A percentile compares a stretch with the other conserved stretches of the same genome.
Conservation (phyloP, 225 moss, liverwort and hornwort genomes). For the Climacium dendroides region DNA sequence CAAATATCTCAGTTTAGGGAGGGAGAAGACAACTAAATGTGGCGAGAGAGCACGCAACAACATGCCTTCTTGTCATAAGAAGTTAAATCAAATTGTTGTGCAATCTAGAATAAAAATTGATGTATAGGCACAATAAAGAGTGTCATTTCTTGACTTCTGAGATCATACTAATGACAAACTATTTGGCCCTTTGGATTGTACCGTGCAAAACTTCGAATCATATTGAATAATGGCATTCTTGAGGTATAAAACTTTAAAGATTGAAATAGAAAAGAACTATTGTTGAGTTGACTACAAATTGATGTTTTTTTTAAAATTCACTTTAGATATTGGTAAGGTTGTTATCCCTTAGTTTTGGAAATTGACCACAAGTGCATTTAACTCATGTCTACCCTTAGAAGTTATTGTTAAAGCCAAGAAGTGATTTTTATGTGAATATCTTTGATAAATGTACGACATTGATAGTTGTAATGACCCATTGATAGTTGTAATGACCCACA, state of each 20-base stretch:
- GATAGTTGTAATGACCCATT: too few relatives aligned
- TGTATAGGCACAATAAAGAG: not conserved
- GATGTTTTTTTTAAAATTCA: not conserved
- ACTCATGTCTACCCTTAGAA: fast-evolving
- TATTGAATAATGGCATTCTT: too few relatives aligned
- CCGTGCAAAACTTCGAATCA: fast-evolving
- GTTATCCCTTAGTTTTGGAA: not conserved
- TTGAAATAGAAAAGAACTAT: not conserved
- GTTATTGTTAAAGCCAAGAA: fast-evolving
- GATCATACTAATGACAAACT: too few relatives aligned
- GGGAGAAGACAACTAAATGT: too few relatives aligned
- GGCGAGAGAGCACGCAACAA: not conserved
- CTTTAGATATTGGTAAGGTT: too few relatives aligned
- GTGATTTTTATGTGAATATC: not conserved
- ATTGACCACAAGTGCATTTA: not conserved
- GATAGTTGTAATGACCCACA: too few relatives aligned
- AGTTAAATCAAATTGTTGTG: too few relatives aligned
- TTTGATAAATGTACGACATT: too few relatives aligned
- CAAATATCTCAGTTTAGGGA: not conserved
- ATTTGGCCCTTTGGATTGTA: not conserved
- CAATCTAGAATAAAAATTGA: not conserved
- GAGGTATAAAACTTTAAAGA: not conserved
- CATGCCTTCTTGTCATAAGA: not conserved
- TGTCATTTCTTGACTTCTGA: too few relatives aligned
- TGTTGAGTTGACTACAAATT: not conserved